A percentile compares a stretch with the other conserved stretches of the same genome.
These are phyloP conservation scores for Pythium coloratum DNA, from an alignment of 352 stramenopile genomes.

Conservation along the genomic window DNA sequence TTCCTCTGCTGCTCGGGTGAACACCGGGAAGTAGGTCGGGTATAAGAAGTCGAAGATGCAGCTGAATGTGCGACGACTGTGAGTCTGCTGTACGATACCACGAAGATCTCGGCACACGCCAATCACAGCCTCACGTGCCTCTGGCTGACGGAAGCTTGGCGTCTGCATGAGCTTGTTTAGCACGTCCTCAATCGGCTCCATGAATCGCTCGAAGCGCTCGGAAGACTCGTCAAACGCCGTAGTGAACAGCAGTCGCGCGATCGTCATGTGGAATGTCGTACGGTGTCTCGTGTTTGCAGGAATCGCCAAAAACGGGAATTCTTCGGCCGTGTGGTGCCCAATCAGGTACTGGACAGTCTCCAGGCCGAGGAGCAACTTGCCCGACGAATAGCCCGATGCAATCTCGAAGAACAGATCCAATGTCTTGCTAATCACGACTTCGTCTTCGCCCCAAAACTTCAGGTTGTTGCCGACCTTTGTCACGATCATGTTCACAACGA, in stretches of 20 bases:
- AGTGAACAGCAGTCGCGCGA: slow-evolving; percentile 95
- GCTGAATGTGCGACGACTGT: slow-evolving; percentile 96
- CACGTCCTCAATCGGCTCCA: slow-evolving; percentile 91
- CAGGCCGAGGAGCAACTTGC: slow-evolving; percentile 96
- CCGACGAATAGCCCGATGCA: slow-evolving; percentile 94
- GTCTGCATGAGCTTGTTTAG: slow-evolving; percentile 82
- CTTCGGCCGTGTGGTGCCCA: slow-evolving; percentile 94
- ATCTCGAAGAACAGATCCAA: slow-evolving; percentile 98
- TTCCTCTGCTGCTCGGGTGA: slow-evolving; percentile 93
- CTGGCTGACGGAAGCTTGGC: slow-evolving; percentile 65
- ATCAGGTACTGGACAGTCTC: slow-evolving; percentile 98
- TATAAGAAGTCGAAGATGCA: slow-evolving; percentile 98
- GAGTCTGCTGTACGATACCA: slow-evolving; percentile 94
- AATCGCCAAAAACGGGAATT: slow-evolving; percentile 96
- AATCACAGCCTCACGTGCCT: slow-evolving; percentile 91
- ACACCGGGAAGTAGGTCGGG: slow-evolving; percentile 94
- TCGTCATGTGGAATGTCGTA: slow-evolving; percentile 97
- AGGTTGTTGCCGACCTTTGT: slow-evolving; percentile 99
- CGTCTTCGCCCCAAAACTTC: slow-evolving; percentile 97
- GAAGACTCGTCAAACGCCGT: slow-evolving; percentile 93
- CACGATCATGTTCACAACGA: slow-evolving; percentile 98
- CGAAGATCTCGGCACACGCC: slow-evolving; percentile 96
- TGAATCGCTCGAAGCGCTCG: slow-evolving; percentile 96
- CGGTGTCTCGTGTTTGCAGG: slow-evolving; percentile 93
- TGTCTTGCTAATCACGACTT: slow-evolving; percentile 96